Evolutionary conservation across 495 filamentous ascomycete species (phyloP).

Genomic region (Jackrogersella multiformis): DNA sequence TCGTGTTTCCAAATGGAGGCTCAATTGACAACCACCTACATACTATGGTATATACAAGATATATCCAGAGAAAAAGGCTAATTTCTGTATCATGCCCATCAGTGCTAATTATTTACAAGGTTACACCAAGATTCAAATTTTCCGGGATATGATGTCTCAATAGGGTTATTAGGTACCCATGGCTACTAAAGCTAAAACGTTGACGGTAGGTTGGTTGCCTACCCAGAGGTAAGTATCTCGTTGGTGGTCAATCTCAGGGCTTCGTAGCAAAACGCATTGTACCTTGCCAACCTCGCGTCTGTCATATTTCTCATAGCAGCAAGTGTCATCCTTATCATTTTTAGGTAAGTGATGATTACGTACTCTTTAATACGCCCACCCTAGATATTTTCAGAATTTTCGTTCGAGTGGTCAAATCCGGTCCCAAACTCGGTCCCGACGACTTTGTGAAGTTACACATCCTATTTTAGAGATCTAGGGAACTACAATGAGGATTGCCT

Average conservation of each 20-base stretch:
- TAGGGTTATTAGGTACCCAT: neutral
- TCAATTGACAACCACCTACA: constrained; percentile 11
- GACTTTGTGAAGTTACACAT: neutral
- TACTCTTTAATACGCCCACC: neutral
- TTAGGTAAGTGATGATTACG: neutral
- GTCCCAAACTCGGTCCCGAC: constrained; percentile 28
- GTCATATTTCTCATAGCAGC: neutral
- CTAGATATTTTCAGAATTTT: neutral
- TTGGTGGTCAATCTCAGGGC: neutral
- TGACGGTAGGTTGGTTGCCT: neutral
- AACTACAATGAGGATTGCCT: constrained; percentile 5
- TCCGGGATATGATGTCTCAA: neutral
- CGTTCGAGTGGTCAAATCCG: neutral
- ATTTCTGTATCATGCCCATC: neutral
- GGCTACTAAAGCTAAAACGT: neutral
- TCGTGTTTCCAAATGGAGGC: constrained; percentile 19
- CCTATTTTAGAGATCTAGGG: constrained; percentile 3
- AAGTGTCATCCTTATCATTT: neutral
- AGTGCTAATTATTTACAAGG: neutral
- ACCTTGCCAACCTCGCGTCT: neutral
- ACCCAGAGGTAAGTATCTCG: neutral
- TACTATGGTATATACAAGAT: constrained; percentile 6
- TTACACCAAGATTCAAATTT: too few relatives aligned
- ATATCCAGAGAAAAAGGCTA: neutral
- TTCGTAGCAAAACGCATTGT: neutral